These are phyloP conservation scores for Cladosporium halotolerans DNA, from an alignment of 2,329 filamentous ascomycete genomes.

Conservation along the genomic window DNA sequence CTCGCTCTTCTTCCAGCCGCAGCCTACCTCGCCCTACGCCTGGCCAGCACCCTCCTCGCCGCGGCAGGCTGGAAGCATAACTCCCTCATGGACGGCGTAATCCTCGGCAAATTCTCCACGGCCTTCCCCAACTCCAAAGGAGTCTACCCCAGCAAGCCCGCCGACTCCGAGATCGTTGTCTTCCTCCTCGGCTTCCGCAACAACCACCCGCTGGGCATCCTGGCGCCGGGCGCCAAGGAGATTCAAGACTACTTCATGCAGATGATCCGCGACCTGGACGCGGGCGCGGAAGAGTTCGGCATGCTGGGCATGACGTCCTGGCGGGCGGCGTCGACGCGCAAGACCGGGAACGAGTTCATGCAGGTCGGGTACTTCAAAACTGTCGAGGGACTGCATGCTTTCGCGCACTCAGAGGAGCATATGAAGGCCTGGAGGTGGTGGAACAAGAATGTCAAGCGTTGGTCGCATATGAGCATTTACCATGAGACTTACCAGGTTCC, in stretches of 20 bases:
- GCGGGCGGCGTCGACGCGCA: conserved; percentile 31
- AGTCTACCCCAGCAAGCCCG: conserved; percentile 26
- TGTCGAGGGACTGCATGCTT: conserved; percentile 45
- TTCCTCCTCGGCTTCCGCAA: conserved; percentile 33
- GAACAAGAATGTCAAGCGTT: conserved; percentile 30
- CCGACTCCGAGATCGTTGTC: conserved; percentile 30
- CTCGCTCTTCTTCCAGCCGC: conserved; percentile 32
- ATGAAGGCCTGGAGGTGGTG: conserved; percentile 48
- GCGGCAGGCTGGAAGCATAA: conserved; percentile 32
- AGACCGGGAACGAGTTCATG: conserved; percentile 37
- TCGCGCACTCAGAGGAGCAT: conserved; percentile 47
- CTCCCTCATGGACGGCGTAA: conserved; percentile 31
- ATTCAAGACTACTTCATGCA: conserved; percentile 34
- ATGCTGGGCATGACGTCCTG: conserved; percentile 43
- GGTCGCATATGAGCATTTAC: conserved; percentile 44
- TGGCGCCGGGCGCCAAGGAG: conserved; percentile 41
- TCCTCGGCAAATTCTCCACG: conserved; percentile 32
- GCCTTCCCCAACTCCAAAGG: conserved; percentile 34
- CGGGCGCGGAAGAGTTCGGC: conserved; percentile 40
- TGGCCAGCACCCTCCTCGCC: conserved; percentile 31
- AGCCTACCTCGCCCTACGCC: conserved; percentile 29
- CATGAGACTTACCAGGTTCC: conserved; percentile 50
- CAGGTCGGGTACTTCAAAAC: conserved; percentile 47
- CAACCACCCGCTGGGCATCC: conserved; percentile 42
- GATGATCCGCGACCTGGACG: conserved; percentile 33